A percentile compares a stretch with the other conserved stretches of the same genome.
Conservation (phyloP, 2,329 filamentous ascomycete genomes). For the Talaromyces sp. region DNA sequence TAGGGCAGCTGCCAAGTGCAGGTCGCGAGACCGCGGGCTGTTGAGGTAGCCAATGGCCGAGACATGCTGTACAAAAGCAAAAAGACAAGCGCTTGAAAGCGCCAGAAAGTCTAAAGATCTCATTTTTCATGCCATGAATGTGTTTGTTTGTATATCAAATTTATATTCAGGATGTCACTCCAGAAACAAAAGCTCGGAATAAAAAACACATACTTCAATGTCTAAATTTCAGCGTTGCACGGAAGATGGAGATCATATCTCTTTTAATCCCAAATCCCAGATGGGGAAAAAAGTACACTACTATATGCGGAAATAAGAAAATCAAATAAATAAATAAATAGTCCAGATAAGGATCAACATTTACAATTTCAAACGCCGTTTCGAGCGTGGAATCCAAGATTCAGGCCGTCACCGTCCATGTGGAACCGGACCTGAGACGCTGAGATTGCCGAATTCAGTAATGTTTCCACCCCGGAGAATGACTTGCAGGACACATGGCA, state of each 20-base stretch:
- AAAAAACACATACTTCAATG: background rate
- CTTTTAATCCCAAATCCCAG: background rate
- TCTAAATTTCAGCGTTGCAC: background rate
- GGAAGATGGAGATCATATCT: background rate
- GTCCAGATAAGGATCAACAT: background rate
- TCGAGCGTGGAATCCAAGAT: background rate
- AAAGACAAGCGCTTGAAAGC: background rate
- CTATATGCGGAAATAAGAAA: background rate
- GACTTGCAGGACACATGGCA: background rate
- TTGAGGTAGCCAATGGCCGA: conserved; percentile 14
- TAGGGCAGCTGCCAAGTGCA: conserved; percentile 18
- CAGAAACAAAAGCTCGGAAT: background rate
- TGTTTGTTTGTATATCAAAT: background rate
- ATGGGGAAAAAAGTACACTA: background rate
- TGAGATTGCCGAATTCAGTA: background rate
- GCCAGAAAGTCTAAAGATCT: background rate
- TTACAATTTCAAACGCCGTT: background rate
- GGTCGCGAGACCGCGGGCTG: conserved; percentile 13
- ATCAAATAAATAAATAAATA: background rate
- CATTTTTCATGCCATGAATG: background rate
- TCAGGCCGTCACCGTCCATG: background rate
- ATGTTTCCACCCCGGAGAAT: background rate
- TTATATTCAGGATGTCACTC: background rate
- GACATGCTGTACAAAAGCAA: conserved; percentile 9
- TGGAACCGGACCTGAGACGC: background rate